Evolutionary conservation across 305 asterid genomes (phyloP).

Genomic region (Caryopteris hybrid): DNA sequence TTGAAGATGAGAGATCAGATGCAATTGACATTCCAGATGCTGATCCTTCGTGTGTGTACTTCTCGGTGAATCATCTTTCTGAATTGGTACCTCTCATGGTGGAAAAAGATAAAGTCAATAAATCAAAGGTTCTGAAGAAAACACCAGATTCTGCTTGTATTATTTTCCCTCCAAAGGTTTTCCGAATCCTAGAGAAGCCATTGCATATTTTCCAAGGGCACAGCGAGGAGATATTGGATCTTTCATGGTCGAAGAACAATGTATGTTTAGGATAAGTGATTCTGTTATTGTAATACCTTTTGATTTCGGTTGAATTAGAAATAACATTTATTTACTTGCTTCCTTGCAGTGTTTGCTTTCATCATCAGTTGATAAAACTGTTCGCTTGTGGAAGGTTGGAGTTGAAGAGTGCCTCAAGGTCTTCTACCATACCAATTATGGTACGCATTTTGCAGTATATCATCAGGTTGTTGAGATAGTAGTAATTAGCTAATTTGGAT

Average conservation of each 20-base stretch:
- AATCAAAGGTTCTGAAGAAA: conserved; percentile 38
- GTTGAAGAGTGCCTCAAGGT: conserved; percentile 69
- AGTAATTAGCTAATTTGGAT: conserved; percentile 3
- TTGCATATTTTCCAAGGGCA: conserved; percentile 78
- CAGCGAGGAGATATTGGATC: conserved; percentile 68
- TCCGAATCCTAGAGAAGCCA: conserved; percentile 72
- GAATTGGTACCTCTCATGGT: conserved; percentile 54
- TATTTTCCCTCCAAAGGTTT: conserved; percentile 77
- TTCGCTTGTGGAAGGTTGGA: conserved; percentile 92
- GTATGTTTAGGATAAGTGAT: conserved; percentile 34
- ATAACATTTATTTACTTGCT: not conserved
- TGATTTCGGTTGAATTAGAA: not conserved
- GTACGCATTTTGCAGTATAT: conserved; percentile 29
- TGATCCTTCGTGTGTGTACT: conserved; percentile 83
- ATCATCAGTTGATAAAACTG: conserved; percentile 86
- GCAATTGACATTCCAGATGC: conserved; percentile 54
- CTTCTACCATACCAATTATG: conserved; percentile 81
- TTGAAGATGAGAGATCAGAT: conserved; percentile 74
- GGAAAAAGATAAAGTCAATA: conserved; percentile 51
- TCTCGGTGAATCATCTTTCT: conserved; percentile 65
- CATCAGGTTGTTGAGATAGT: not conserved
- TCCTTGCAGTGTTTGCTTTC: conserved; percentile 74
- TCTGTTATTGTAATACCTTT: not conserved
- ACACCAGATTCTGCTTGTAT: conserved; percentile 82
- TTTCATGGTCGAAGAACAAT: conserved; percentile 83